Evolutionary conservation across 331 rosid species (phyloP).

Genomic region (Dryas integrifolia): DNA sequence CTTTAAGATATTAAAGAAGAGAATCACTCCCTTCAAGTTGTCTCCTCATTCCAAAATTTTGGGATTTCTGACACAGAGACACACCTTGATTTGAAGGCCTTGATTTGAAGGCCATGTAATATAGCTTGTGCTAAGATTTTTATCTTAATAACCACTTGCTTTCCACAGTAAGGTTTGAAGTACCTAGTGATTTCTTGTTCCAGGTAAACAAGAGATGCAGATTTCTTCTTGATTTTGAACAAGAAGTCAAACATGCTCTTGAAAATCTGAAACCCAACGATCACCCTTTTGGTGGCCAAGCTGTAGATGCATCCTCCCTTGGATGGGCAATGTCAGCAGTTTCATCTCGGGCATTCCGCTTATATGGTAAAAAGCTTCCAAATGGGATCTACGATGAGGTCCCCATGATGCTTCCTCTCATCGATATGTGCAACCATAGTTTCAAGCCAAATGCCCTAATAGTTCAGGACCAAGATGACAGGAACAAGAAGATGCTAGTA

Average conservation of each 20-base stretch:
- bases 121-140: not conserved
- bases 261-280: slow-evolving; percentile 47
- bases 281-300: slow-evolving; percentile 83
- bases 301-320: slow-evolving; percentile 85
- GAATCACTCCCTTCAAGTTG: not conserved
- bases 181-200: slow-evolving; percentile 22
- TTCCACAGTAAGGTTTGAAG: slow-evolving; percentile 17
- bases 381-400: slow-evolving; percentile 42
- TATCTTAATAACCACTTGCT: not conserved
- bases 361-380: slow-evolving; percentile 55
- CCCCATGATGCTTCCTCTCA: slow-evolving; percentile 96
- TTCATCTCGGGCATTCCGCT: slow-evolving; percentile 83
- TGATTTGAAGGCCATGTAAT: slow-evolving; percentile 9
- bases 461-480: slow-evolving; percentile 69
- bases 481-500: slow-evolving; percentile 51
- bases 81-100: slow-evolving; percentile 1
- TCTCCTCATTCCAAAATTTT: not conserved
- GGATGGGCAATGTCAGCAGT: slow-evolving; percentile 99
- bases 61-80: slow-evolving; percentile 10
- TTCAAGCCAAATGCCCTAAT: slow-evolving; percentile 73
- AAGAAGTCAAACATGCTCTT: slow-evolving; percentile 50
- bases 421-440: slow-evolving; percentile 98
- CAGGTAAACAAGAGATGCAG: slow-evolving; percentile 95
- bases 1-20: not conserved
- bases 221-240: slow-evolving; percentile 86